Conservation (phyloP, 2,329 filamentous ascomycete genomes). For the Xylaria sp. region DNA sequence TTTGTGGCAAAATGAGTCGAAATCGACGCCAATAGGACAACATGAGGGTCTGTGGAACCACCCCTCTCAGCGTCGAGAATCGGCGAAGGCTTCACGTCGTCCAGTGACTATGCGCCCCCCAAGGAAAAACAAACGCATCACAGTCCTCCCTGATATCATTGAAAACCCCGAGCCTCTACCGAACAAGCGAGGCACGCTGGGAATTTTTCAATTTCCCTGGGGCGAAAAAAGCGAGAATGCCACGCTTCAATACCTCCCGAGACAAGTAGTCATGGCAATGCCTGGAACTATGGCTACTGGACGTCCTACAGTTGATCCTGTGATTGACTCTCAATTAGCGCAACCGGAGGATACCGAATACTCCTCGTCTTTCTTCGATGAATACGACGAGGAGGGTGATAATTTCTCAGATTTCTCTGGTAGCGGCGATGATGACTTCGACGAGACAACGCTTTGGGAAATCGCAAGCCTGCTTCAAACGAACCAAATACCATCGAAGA, state of each 20-base stretch:
- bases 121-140: conserved; percentile 66
- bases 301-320: conserved; percentile 46
- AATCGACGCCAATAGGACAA: conserved; percentile 6
- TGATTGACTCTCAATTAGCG: conserved; percentile 49
- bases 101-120: conserved; percentile 64
- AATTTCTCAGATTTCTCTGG: conserved; percentile 53
- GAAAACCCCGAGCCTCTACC: conserved; percentile 69
- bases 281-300: conserved; percentile 62
- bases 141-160: conserved; percentile 69
- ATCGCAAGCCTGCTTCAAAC: conserved; percentile 69
- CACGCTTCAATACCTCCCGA: conserved; percentile 54
- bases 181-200: conserved; percentile 67
- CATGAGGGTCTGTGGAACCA: conserved; percentile 44
- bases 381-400: conserved; percentile 63
- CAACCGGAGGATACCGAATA: conserved; percentile 55
- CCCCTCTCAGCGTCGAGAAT: conserved; percentile 30
- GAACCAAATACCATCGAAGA: conserved; percentile 61
- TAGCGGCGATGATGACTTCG: conserved; percentile 63
- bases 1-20: conserved; percentile 53
- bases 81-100: conserved; percentile 49
- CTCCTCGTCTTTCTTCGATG: conserved; percentile 67
- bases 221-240: conserved; percentile 70
- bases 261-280: conserved; percentile 58
- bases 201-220: conserved; percentile 74
- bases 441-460: conserved; percentile 71